These are phyloP conservation scores for Citropsis articulata DNA, from an alignment of 345 rosid genomes.

Conservation along the genomic window DNA sequence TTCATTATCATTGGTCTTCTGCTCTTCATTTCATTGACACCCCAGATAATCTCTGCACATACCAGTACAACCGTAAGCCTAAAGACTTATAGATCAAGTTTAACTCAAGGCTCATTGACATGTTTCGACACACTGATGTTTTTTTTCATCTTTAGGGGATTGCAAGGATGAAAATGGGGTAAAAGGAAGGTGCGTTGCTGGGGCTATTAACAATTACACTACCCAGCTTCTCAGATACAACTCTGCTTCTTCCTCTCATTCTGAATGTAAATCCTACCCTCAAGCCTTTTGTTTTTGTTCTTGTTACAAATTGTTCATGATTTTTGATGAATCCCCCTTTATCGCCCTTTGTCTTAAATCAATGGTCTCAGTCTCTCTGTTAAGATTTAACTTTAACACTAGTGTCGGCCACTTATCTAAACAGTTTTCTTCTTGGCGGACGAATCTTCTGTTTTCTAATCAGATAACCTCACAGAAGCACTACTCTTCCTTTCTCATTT, in stretches of 20 bases:
- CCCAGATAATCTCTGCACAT: constrained; percentile 60
- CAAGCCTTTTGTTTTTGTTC: neutral
- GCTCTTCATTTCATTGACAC: constrained; percentile 73
- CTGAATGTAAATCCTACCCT: constrained; percentile 39
- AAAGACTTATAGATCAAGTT: neutral
- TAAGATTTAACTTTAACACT: too few species aligned
- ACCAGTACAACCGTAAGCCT: constrained; percentile 46
- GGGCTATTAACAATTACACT: constrained; percentile 88
- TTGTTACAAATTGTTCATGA: too few species aligned
- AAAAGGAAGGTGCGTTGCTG: constrained; percentile 74
- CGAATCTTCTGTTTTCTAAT: neutral
- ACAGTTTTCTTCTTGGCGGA: neutral
- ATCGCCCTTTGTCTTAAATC: too few species aligned
- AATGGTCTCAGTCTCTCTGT: too few species aligned
- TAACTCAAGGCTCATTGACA: neutral
- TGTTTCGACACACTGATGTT: neutral
- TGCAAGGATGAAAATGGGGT: constrained; percentile 72
- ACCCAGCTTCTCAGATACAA: constrained; percentile 71
- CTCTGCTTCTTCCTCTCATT: constrained; percentile 33
- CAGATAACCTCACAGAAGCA: constrained; percentile 94
- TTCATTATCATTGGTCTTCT: constrained; percentile 67
- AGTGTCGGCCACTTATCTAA: too few species aligned
- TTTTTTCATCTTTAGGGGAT: constrained; percentile 51
- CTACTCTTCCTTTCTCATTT: constrained; percentile 84
- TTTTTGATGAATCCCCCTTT: too few species aligned